Base-by-base conservation (phyloP, 78 protist genomes). In the Cavenderia fasciculata region DNA sequence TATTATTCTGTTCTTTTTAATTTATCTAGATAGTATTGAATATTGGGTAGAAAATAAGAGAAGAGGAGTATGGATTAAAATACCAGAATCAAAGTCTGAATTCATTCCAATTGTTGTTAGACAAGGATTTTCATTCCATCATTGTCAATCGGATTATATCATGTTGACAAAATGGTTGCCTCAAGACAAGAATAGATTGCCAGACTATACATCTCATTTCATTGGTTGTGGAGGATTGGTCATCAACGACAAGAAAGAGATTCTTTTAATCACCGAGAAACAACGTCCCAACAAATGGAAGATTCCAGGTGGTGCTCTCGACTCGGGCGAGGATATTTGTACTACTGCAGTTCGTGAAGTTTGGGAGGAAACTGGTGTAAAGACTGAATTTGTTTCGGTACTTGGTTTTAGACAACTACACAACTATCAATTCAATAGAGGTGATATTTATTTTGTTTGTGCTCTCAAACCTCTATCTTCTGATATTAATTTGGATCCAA, bases 281-380 rank as follows among this genome's bases (percentile, higher is more conserved):
- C 85, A 87, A 46, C 61, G 93, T 43, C 93, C 93, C 0, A 71
- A 66, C 34, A 59, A 65, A 25, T 93, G 96, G 96, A 93, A 93
- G 86, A 79, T 93, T 51, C 96, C 96, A 66, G 96, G 96, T 44
- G 96, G 96, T 49, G 63, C 82, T 2, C 40, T 62, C 0, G 96
- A 93, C 40, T 8, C 73, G 4, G 96, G 96, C 4, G 96, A 93
- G 27, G 93, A 85, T 43, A 86, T 93, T 27, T 63, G 92, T 27
- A 34, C 8, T 1, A 78, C 96, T 41, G 94, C 96, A 8, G 63
- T 87, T 29, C 86, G 96, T 63, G 96, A 93, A 46, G 96, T 93
- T 2, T 86, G 47, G 1, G 96, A 93, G 46, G 96, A 93, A n/a
- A 93, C 96, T 12, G 96, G 96, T 68, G 59, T 93, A 1, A 21